Conservation (phyloP, 2,329 filamentous ascomycete genomes). For the Arthroderma sp. region DNA sequence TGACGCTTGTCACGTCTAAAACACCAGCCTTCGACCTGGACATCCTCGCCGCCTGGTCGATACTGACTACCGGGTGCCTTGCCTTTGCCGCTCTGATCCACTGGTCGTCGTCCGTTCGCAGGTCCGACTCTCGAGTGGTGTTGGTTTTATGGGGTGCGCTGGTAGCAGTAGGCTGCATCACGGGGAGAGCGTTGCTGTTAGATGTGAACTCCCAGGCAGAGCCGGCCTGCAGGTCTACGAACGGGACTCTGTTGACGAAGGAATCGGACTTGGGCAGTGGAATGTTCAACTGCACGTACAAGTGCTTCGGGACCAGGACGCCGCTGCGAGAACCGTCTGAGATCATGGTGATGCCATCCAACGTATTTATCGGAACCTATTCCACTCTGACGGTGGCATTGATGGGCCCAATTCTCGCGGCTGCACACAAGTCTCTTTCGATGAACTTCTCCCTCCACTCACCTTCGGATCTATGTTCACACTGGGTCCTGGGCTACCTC, state of each 20-base stretch:
- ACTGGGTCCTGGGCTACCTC: conserved; percentile 14
- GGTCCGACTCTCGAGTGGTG: conserved; percentile 16
- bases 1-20: conserved; percentile 17
- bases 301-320: conserved; percentile 17
- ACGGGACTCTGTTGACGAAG: conserved; percentile 16
- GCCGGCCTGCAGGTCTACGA: conserved; percentile 17
- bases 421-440: conserved; percentile 18
- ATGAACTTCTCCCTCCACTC: conserved; percentile 15
- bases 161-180: conserved; percentile 16
- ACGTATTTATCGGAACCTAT: conserved; percentile 14
- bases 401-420: conserved; percentile 17
- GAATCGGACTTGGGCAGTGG: conserved; percentile 13
- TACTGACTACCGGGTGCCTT: conserved; percentile 18
- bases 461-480: conserved; percentile 15
- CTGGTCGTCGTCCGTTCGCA: conserved; percentile 17
- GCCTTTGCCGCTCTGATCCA: conserved; percentile 19
- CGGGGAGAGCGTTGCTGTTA: conserved; percentile 16
- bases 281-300: conserved; percentile 21
- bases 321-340: conserved; percentile 16
- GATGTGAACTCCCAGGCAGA: conserved; percentile 14
- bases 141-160: conserved; percentile 18
- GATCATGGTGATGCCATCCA: conserved; percentile 17
- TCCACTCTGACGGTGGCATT: conserved; percentile 12
- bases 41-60: conserved; percentile 19
- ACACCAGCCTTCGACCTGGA: conserved; percentile 17